Conservation (phyloP, 1,139 yeast species). For the Suhomyces coccinellae region DNA sequence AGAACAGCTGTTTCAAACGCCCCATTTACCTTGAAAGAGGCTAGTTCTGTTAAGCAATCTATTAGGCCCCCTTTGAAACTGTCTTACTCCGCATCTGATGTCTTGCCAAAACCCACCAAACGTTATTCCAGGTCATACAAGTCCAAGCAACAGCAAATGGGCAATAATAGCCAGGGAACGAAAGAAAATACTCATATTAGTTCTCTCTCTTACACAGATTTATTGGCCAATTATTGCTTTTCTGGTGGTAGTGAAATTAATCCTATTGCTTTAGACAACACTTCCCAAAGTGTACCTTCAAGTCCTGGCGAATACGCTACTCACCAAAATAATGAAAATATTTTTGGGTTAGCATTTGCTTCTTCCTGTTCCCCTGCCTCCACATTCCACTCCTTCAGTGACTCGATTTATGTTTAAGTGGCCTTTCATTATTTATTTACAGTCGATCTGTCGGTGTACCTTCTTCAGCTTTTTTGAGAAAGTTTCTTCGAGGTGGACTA, state of each 20-base stretch:
- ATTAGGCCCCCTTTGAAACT: conserved; percentile 28
- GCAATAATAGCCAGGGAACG: background rate
- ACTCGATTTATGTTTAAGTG: conserved; percentile 30
- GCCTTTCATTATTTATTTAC: conserved; percentile 6
- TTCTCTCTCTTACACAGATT: conserved; percentile 32
- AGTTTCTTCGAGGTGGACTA: too few relatives aligned
- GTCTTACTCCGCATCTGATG: conserved; percentile 29
- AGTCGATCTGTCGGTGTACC: conserved; percentile 3
- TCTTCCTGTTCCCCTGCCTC: conserved; percentile 26
- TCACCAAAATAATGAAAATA: conserved; percentile 6
- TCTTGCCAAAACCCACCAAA: conserved; percentile 18
- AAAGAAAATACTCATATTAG: conserved; percentile 16
- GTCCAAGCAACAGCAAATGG: conserved; percentile 16
- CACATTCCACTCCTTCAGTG: conserved; percentile 35
- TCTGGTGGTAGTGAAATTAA: conserved; percentile 24
- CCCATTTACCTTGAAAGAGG: background rate
- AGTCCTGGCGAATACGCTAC: conserved; percentile 4
- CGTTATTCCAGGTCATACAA: conserved; percentile 23
- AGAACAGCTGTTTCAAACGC: conserved; percentile 4
- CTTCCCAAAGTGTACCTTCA: conserved; percentile 6
- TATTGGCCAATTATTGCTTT: conserved; percentile 36
- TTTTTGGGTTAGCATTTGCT: conserved; percentile 14
- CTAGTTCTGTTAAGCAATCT: background rate
- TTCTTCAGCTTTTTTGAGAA: background rate
- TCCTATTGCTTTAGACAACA: background rate